These are phyloP conservation scores for Ophiocordyceps robertsii DNA, from an alignment of 2,329 filamentous ascomycete species.

Conservation along the genomic window DNA sequence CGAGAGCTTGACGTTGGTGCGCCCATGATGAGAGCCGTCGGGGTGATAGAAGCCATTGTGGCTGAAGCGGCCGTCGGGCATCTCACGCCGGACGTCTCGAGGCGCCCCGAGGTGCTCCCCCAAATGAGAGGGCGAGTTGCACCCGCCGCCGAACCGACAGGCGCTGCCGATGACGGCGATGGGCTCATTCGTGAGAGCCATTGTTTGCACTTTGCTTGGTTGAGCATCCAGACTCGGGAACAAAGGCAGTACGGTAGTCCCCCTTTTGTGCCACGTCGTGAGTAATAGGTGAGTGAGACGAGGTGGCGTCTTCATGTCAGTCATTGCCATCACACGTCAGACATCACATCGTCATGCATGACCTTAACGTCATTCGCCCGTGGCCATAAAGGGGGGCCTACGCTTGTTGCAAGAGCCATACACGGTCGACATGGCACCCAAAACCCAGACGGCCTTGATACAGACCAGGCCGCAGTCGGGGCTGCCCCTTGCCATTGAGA, in stretches of 20 bases:
- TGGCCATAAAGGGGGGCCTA: too few relatives aligned
- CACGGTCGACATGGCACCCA: neutral
- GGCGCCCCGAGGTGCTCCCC: neutral
- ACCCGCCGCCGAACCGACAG: neutral
- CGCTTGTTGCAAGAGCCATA: too few relatives aligned
- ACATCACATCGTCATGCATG: too few relatives aligned
- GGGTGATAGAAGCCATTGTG: neutral
- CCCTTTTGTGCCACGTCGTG: too few relatives aligned
- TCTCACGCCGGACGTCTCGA: neutral
- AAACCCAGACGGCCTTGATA: neutral
- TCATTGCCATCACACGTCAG: too few relatives aligned
- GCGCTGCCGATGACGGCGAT: neutral
- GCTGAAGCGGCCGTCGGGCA: neutral
- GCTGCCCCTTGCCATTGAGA: neutral
- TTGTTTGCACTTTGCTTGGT: too few relatives aligned
- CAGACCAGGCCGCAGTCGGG: neutral
- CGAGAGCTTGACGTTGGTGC: neutral
- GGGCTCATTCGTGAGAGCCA: too few relatives aligned
- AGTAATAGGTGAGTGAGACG: too few relatives aligned
- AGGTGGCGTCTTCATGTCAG: too few relatives aligned
- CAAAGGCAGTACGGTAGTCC: too few relatives aligned
- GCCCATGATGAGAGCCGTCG: neutral
- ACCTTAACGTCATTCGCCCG: too few relatives aligned
- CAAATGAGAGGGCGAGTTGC: neutral
- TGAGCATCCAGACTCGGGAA: too few relatives aligned